These are phyloP conservation scores for Amylocystis lapponica DNA, from an alignment of 768 basidiomycete species.

Conservation along the genomic window DNA sequence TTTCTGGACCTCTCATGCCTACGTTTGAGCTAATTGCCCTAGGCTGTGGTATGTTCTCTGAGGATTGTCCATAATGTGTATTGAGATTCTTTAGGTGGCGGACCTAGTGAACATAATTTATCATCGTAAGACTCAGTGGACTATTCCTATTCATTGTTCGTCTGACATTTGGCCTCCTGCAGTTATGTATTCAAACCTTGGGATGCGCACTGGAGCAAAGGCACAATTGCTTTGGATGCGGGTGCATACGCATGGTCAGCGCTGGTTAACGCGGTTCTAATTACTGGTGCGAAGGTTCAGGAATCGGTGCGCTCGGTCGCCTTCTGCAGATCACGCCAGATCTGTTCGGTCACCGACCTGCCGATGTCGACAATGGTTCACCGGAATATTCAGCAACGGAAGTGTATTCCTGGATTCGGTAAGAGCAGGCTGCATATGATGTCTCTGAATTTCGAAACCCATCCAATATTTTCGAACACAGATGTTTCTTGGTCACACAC, in stretches of 20 bases:
- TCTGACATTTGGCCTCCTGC: constrained; percentile 7
- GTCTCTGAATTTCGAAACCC: no score
- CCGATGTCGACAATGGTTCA: constrained; percentile 40
- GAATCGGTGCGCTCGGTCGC: constrained; percentile 67
- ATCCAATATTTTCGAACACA: no score
- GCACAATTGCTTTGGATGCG: constrained; percentile 82
- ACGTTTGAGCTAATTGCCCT: constrained; percentile 72
- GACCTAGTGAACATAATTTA: constrained; percentile 85
- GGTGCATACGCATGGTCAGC: constrained; percentile 41
- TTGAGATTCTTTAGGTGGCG: constrained; percentile 52
- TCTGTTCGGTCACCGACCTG: constrained; percentile 40
- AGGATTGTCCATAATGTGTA: background rate
- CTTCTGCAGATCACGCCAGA: constrained; percentile 52
- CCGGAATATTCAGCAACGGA: constrained; percentile 36
- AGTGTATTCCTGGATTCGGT: constrained; percentile 39
- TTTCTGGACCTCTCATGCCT: no score
- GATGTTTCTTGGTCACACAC: constrained; percentile 83
- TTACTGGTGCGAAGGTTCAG: constrained; percentile 57
- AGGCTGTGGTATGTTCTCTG: constrained; percentile 35
- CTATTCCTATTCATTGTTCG: constrained; percentile 8
- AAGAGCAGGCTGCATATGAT: constrained; percentile 31
- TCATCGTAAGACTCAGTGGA: constrained; percentile 55
- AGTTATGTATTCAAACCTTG: constrained; percentile 88
- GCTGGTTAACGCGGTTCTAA: no score
- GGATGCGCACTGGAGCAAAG: constrained; percentile 62